Evolutionary conservation across 345 rosid genomes (phyloP), one percentile per base, ranked within the genome.

Genomic region (Adansonia digitata): DNA sequence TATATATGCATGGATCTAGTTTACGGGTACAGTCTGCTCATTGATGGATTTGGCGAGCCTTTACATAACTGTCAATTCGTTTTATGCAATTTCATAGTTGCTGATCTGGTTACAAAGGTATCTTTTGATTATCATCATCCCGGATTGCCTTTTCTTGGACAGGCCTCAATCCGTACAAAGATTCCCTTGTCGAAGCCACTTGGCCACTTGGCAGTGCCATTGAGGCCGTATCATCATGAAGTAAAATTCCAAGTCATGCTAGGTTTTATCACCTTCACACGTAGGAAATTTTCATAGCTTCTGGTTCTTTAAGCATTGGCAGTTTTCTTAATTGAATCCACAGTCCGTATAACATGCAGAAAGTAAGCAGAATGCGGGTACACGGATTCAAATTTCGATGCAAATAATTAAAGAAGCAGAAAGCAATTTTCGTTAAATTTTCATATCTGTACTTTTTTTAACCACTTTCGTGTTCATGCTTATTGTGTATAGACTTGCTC

Each of bases 191-290:
- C 22, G 98, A 93, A 84, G 98, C 98, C 29, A 96, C 98, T 9
- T 95, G 99, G 99, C 99, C 99, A 20, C 81, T 95, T 5, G 99
- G 98, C 81, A 95, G 99, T 46, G 99, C 98, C 77, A 93, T 95
- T 26, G 98, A 93, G 80, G 98, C 98, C 18, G 81, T 93, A 14
- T 94, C 97, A 56, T 75, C 89, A 15, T 72, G 34, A 55, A 26
- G 75, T 40, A 60, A 46, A 39, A 69, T 84, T 22, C 31, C 56
- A 9, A 14, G 42, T 42, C 24, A 46, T 18, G 24, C 26, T 26
- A 40, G 26, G 29, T 67, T 27, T 22, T 14, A 27, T 20, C 46
- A 60, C 18, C n/a, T n/a, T 40, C 43, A 45, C 18, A n/a, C n/a
- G n/a, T n/a, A 5, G 26, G 17, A 45, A 60, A 61, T 52, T 60